A percentile compares a stretch with the other conserved stretches of the same genome.
These are phyloP conservation scores for Tylopilus rubrobrunneus DNA, from an alignment of 768 basidiomycete genomes.

Conservation along the genomic window DNA sequence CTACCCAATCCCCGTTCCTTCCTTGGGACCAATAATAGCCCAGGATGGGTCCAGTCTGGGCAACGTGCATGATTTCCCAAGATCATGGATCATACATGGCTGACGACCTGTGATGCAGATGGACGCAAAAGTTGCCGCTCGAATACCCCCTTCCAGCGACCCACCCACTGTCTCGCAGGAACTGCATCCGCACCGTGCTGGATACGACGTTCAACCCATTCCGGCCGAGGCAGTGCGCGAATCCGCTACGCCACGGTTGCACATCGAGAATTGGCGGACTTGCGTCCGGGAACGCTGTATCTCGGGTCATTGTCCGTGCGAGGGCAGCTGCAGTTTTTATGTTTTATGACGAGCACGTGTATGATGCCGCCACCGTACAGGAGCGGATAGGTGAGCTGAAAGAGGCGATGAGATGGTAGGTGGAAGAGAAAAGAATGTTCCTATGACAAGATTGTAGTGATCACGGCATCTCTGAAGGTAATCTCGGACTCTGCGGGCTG, in stretches of 20 bases:
- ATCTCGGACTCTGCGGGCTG: too few species aligned
- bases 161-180: conserved; percentile 12
- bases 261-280: conserved; percentile 15
- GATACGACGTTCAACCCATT: not conserved
- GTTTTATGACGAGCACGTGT: not conserved
- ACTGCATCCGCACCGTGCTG: not conserved
- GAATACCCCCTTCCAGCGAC: conserved; percentile 15
- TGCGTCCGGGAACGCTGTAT: conserved; percentile 42
- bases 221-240: not conserved
- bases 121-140: conserved; percentile 33
- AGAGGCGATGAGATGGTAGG: not conserved
- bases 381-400: not conserved
- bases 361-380: not conserved
- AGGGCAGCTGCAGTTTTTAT: too few species aligned
- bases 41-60: conserved; percentile 25
- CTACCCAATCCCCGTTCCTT: conserved; percentile 6
- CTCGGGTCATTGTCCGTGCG: too few species aligned
- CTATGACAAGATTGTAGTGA: too few species aligned
- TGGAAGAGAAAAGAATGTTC: not conserved
- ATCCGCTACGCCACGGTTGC: conserved; percentile 1
- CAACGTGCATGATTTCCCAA: conserved; percentile 30
- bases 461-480: too few species aligned
- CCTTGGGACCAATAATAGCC: conserved; percentile 13
- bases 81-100: too few species aligned
- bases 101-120: conserved; percentile 20